A percentile compares a stretch with the other conserved stretches of the same genome.
These are phyloP conservation scores for Plasmodium relictum DNA, from an alignment of 169 alveolate species.

Conservation along the genomic window DNA sequence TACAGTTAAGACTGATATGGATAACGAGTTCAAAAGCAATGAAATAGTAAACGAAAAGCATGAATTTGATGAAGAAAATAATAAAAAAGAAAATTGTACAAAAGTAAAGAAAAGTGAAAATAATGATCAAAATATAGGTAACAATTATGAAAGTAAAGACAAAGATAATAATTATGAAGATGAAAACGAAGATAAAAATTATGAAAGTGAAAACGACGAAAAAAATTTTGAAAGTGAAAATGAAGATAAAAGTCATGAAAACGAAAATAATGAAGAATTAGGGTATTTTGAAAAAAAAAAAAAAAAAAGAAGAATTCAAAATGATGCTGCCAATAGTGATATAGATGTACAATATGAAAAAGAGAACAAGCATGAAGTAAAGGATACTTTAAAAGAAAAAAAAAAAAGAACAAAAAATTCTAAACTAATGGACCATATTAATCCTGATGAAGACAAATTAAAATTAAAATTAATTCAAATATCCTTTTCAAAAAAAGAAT, in stretches of 20 bases:
- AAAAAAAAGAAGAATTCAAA: neutral
- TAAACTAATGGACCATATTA: conserved; percentile 46
- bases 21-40: neutral
- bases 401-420: conserved; percentile 65
- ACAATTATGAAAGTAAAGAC: neutral
- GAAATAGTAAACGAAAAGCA: neutral
- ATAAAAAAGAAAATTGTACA: conserved; percentile 1
- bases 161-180: neutral
- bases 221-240: neutral
- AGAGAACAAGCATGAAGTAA: neutral
- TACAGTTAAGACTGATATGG: neutral
- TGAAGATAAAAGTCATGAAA: neutral
- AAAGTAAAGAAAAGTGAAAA: conserved; percentile 5
- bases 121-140: neutral
- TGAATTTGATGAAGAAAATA: neutral
- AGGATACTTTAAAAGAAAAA: conserved; percentile 5
- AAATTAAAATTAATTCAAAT: conserved; percentile 52
- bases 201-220: conserved; percentile 14
- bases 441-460: conserved; percentile 54
- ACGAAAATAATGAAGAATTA: conserved; percentile 1
- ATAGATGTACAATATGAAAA: neutral
- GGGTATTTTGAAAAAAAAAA: neutral
- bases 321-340: neutral
- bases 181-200: neutral
- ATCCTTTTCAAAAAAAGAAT: conserved; percentile 64